Conservation (phyloP, 1,284 basidiomycete genomes). For the Ganoderma lingzhi region DNA sequence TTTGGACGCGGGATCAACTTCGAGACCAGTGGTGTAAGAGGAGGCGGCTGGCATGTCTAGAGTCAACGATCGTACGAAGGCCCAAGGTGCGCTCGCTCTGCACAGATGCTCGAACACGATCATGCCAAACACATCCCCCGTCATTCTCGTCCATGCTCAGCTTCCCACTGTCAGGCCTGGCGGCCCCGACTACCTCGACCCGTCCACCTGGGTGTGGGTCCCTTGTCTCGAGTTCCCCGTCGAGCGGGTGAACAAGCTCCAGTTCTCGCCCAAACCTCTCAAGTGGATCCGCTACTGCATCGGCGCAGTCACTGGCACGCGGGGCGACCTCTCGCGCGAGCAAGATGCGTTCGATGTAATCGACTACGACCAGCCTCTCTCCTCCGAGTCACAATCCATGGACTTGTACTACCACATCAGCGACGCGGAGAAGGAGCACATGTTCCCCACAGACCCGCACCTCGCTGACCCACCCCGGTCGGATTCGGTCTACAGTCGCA, state of each 20-base stretch:
- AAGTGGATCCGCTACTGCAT: slow-evolving; percentile 4
- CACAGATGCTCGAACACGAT: too few species aligned
- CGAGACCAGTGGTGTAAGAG: too few species aligned
- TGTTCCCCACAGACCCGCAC: neutral
- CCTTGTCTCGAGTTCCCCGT: slow-evolving; percentile 1
- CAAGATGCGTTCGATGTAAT: neutral
- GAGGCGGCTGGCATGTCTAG: too few species aligned
- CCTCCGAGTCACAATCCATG: neutral
- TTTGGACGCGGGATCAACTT: too few species aligned
- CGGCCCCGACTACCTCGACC: neutral
- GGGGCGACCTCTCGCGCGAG: neutral
- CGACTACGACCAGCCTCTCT: neutral
- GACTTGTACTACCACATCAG: neutral
- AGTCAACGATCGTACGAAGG: too few species aligned
- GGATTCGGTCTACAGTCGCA: neutral
- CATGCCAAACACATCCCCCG: too few species aligned
- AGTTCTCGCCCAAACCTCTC: neutral
- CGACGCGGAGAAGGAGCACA: neutral
- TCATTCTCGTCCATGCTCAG: too few species aligned
- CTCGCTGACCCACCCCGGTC: neutral
- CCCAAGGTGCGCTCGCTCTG: too few species aligned
- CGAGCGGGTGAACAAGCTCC: neutral
- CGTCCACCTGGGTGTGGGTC: neutral
- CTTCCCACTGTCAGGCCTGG: neutral
- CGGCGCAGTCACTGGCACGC: neutral